Percentiles rank a stretch among this genome's conserved stretches.
Evolutionary conservation across 768 basidiomycete species (phyloP).

Genomic region (Lactarius hatsudake): DNA sequence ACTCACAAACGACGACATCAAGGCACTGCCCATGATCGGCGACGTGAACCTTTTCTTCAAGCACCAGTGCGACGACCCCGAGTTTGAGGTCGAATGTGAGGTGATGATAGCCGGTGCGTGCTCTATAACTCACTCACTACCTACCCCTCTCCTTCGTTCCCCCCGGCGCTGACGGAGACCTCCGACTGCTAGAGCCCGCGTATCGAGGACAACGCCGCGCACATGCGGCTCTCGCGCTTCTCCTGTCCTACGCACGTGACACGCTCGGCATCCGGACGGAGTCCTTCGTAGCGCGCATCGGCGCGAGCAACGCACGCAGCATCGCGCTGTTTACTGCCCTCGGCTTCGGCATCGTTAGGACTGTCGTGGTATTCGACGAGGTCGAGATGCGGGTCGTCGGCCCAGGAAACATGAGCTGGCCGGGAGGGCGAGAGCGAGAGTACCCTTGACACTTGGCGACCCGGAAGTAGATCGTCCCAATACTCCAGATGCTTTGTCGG

Average conservation of each 20-base stretch:
- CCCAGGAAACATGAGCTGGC: neutral
- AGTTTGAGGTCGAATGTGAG: conserved; percentile 77
- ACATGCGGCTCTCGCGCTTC: conserved; percentile 55
- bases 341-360: conserved; percentile 68
- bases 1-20: conserved; percentile 33
- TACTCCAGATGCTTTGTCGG: too few relatives aligned
- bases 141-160: neutral
- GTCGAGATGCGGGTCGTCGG: conserved; percentile 64
- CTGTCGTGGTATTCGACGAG: conserved; percentile 74
- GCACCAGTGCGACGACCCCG: conserved; percentile 37
- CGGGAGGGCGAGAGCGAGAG: conserved; percentile 11
- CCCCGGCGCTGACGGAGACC: too few relatives aligned
- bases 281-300: conserved; percentile 67
- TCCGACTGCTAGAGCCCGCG: conserved; percentile 49
- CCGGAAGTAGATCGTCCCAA: too few relatives aligned
- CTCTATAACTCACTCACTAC: neutral
- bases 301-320: conserved; percentile 64
- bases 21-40: conserved; percentile 69
- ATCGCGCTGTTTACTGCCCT: conserved; percentile 71
- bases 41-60: conserved; percentile 92
- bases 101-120: conserved; percentile 86
- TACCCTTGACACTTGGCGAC: neutral
- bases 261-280: conserved; percentile 41
- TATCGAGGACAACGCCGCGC: conserved; percentile 73
- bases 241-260: conserved; percentile 64